These are phyloP conservation scores for Gnetum montanum DNA, from an alignment of 75 land plant species.

Conservation along the genomic window DNA sequence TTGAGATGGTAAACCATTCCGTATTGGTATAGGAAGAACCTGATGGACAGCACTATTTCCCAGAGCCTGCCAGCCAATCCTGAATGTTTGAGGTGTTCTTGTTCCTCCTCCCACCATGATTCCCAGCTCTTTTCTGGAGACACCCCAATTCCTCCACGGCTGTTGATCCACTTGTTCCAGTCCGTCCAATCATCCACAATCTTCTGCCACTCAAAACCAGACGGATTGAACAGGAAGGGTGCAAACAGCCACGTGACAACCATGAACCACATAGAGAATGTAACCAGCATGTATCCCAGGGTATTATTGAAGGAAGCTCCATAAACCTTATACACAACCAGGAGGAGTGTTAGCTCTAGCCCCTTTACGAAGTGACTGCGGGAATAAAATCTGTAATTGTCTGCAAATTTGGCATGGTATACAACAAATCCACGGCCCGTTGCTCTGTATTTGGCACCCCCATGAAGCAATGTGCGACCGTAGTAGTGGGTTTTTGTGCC, in stretches of 20 bases:
- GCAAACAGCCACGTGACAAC: constrained; percentile 97
- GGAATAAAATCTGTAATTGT: constrained; percentile 87
- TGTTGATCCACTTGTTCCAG: constrained; percentile 96
- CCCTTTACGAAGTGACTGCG: constrained; percentile 97
- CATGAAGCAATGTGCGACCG: constrained; percentile 92
- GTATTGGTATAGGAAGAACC: constrained; percentile 90
- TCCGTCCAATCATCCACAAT: constrained; percentile 98
- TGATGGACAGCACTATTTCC: constrained; percentile 63
- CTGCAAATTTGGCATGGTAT: constrained; percentile 88
- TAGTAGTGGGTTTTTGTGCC: constrained; percentile 94
- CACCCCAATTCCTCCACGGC: constrained; percentile 91
- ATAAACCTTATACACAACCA: constrained; percentile 78
- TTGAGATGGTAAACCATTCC: constrained; percentile 93
- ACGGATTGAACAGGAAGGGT: constrained; percentile 95
- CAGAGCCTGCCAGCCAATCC: constrained; percentile 53
- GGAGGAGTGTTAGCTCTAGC: constrained; percentile 65
- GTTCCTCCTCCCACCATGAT: constrained; percentile 98
- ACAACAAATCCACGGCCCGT: constrained; percentile 98
- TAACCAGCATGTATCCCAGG: constrained; percentile 60
- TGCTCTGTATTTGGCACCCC: constrained; percentile 85
- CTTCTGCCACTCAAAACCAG: constrained; percentile 99
- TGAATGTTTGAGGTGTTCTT: constrained; percentile 71
- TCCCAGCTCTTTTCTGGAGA: constrained; percentile 85
- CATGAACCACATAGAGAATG: constrained; percentile 95
- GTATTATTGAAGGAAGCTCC: constrained; percentile 54